Evolutionary conservation across 257 asterid genomes (phyloP), one percentile per base, ranked within the genome.

Genomic region (Avicennia marina): DNA sequence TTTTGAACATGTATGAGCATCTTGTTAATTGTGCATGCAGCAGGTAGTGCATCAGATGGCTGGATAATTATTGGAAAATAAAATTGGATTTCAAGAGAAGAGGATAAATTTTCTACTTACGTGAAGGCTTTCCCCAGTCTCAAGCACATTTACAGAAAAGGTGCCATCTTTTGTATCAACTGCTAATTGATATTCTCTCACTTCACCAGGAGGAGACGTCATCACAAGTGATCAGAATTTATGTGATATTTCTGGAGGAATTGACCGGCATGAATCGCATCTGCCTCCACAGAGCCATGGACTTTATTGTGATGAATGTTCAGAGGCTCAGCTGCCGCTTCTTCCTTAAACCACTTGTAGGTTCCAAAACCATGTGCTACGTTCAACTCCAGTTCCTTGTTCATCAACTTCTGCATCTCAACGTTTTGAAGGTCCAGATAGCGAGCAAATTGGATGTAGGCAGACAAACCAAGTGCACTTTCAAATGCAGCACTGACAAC

Each of bases 331-430:
- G n/a, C n/a, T n/a, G n/a, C n/a, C n/a, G n/a, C n/a, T n/a, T n/a
- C n/a, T n/a, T n/a, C n/a, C n/a, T n/a, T n/a, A n/a, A n/a, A n/a
- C n/a, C n/a, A n/a, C 63, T 60, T 78, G 78, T 88, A 91, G 9
- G 96, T 91, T 66, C 96, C 96, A 25, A 91, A 90, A 52, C 98
- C 98, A 38, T 91, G 98, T 29, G 90, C 88, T 26, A 70, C 26
- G 46, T 56, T 8, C 13, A 63, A 56, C 36, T 57, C 74, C 7
- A 74, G 68, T 49, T 78, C 82, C 76, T 78, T 78, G 44, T 77
- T 78, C 79, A 63, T 68, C 57, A 70, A 32, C 38, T 58, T 66
- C 49, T 49, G 74, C 39, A 76, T 76, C 63, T 81, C 94, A 13
- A 72, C 72, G 27, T 75, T 71, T 77, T 85, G 94, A 64, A 83